phyloP scores from a whole-genome alignment of 2,329 filamentous ascomycete genomes.

The Plectosphaerella cucumerina region DNA sequence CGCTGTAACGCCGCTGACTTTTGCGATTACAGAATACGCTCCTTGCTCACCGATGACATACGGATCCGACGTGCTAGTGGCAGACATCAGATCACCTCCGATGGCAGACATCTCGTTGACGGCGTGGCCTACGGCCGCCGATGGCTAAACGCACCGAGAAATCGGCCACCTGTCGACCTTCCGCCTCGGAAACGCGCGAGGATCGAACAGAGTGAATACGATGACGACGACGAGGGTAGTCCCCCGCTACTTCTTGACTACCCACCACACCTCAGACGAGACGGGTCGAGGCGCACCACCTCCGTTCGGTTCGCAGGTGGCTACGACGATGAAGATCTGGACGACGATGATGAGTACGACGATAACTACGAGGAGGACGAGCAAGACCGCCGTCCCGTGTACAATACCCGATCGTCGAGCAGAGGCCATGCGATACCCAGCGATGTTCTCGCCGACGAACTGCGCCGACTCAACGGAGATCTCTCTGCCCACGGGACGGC shows the following conservation, averaged over 20 bases:
- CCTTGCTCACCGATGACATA: conserved; percentile 71
- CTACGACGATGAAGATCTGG: conserved; percentile 25
- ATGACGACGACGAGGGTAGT: conserved; percentile 27
- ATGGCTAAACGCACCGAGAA: conserved; percentile 53
- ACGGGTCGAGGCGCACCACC: conserved; percentile 13
- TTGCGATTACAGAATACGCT: conserved; percentile 59
- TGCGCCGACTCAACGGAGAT: too few species aligned
- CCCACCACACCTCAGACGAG: neutral
- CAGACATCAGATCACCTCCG: conserved; percentile 72
- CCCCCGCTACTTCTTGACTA: conserved; percentile 10
- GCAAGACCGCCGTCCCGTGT: conserved; percentile 12
- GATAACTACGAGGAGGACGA: conserved; percentile 13
- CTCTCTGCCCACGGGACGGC: too few species aligned
- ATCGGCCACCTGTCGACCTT: conserved; percentile 65
- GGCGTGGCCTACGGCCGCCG: conserved; percentile 80
- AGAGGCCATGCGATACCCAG: neutral
- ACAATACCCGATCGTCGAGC: neutral
- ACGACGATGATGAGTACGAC: conserved; percentile 17
- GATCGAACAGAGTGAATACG: conserved; percentile 34
- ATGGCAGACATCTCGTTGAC: conserved; percentile 79
- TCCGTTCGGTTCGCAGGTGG: conserved; percentile 19
- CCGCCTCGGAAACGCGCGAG: conserved; percentile 68
- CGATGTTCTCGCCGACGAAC: too few species aligned
- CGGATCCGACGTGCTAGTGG: conserved; percentile 69
- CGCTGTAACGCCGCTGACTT: conserved; percentile 10